Evolutionary conservation across 176 grass and related monocot genomes (phyloP).

Genomic region (Themeda triandra): DNA sequence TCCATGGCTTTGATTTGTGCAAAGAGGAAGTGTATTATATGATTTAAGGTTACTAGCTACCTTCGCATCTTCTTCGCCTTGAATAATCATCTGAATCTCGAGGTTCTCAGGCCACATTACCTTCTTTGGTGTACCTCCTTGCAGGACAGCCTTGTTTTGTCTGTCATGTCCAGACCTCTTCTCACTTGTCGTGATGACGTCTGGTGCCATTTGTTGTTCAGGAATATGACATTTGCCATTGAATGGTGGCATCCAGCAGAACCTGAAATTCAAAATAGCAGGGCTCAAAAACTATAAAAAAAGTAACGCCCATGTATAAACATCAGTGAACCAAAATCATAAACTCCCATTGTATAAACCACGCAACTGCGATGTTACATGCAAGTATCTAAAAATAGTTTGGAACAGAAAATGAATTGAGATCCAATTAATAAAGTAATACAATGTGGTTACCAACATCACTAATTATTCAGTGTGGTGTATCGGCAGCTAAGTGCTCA

Average conservation of each 20-base stretch:
- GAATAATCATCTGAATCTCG: not conserved
- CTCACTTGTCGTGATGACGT: conserved; percentile 41
- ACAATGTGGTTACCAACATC: not conserved
- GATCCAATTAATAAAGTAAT: not conserved
- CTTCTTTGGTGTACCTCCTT: conserved; percentile 14
- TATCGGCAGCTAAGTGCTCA: not conserved
- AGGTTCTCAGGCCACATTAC: not conserved
- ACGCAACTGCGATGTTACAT: too few species aligned
- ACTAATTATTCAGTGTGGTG: not conserved
- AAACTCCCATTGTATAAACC: conserved; percentile 17
- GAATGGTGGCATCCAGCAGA: conserved; percentile 81
- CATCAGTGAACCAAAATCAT: conserved; percentile 17
- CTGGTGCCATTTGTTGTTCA: conserved; percentile 61
- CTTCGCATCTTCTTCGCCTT: conserved; percentile 39
- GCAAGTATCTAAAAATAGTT: not conserved
- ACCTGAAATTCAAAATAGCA: conserved; percentile 46
- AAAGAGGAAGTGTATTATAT: not conserved
- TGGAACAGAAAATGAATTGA: not conserved
- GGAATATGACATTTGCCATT: conserved; percentile 59
- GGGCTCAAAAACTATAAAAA: conserved; percentile 18
- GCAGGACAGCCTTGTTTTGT: conserved; percentile 16
- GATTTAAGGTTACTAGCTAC: conserved; percentile 23
- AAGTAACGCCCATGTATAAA: conserved; percentile 16
- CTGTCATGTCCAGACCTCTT: conserved; percentile 55
- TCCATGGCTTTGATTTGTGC: not conserved